These are phyloP conservation scores for Leishmania tropica DNA, from an alignment of 208 protist species.

Conservation along the genomic window DNA sequence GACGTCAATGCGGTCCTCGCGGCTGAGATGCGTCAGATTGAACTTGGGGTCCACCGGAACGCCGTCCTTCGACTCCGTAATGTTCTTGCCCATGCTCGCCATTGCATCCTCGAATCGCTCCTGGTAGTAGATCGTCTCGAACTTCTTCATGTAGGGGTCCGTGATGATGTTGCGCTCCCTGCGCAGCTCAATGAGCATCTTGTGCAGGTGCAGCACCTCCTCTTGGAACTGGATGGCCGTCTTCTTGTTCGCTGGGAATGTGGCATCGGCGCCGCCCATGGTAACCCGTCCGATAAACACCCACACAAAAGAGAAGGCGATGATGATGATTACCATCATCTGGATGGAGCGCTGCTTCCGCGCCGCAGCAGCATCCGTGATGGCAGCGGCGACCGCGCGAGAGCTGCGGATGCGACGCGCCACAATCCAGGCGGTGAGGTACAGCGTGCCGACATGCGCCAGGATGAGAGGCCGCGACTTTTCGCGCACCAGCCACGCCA, in stretches of 20 bases:
- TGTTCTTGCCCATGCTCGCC: conserved; percentile 44
- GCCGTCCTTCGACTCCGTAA: conserved; percentile 27
- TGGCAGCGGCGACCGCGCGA: conserved; percentile 11
- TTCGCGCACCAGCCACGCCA: conserved; percentile 72
- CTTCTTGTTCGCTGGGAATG: conserved; percentile 44
- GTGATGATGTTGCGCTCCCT: conserved; percentile 47
- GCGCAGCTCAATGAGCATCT: conserved; percentile 49
- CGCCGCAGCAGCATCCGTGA: conserved; percentile 28
- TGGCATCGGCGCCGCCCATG: conserved; percentile 36
- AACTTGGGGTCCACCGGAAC: conserved; percentile 26
- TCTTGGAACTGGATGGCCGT: conserved; percentile 41
- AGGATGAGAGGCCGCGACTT: conserved; percentile 45
- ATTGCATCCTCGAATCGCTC: conserved; percentile 38
- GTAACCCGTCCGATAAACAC: conserved; percentile 43
- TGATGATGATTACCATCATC: conserved; percentile 47
- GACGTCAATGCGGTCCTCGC: conserved; percentile 40
- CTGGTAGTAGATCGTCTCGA: conserved; percentile 40
- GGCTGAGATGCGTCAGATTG: conserved; percentile 24
- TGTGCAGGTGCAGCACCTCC: conserved; percentile 68
- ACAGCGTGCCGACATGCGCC: conserved; percentile 32
- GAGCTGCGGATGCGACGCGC: conserved; percentile 35
- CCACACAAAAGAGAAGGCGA: conserved; percentile 39
- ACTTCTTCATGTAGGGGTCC: conserved; percentile 41
- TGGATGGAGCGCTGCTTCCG: conserved; percentile 63
- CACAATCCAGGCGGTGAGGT: conserved; percentile 25